phyloP scores from a whole-genome alignment of 148 eudicot species.

The Silene conica region DNA sequence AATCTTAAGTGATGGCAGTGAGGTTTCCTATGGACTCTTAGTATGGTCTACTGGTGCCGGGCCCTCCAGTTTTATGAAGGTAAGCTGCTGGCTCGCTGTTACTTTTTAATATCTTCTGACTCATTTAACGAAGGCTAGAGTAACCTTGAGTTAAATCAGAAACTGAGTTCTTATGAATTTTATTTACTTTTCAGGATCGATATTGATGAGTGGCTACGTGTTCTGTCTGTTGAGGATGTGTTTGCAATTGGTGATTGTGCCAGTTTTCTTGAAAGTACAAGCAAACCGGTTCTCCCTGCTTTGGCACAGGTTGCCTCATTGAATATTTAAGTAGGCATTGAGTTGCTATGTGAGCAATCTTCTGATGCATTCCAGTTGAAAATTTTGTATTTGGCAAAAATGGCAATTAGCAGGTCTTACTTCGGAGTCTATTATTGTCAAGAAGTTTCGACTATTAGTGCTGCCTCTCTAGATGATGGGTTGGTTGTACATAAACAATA shows the following conservation, averaged over 20 bases:
- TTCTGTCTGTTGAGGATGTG: conserved; percentile 71
- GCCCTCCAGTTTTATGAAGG: conserved; percentile 81
- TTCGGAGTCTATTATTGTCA: too few species aligned
- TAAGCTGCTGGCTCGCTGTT: conserved; percentile 19
- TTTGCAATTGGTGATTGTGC: conserved; percentile 92
- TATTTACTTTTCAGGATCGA: conserved; percentile 60
- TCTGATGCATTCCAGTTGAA: neutral
- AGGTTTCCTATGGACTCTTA: conserved; percentile 85
- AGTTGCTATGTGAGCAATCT: too few species aligned
- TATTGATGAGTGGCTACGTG: conserved; percentile 84
- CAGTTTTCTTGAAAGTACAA: conserved; percentile 91
- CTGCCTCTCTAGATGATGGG: too few species aligned
- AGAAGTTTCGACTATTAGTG: too few species aligned
- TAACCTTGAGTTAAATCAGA: neutral
- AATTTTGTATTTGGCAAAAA: conserved; percentile 1
- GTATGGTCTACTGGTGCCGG: conserved; percentile 99
- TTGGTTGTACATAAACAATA: too few species aligned
- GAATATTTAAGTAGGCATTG: too few species aligned
- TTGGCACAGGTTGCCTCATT: conserved; percentile 98
- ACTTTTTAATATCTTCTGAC: too few species aligned
- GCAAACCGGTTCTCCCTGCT: conserved; percentile 89
- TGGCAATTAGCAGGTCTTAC: neutral
- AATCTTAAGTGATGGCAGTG: conserved; percentile 70
- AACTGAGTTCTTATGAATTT: too few species aligned
- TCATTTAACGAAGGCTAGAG: too few species aligned